Evolutionary conservation across 2,329 filamentous ascomycete species (phyloP).

Genomic region (Lachnellula occidentalis): DNA sequence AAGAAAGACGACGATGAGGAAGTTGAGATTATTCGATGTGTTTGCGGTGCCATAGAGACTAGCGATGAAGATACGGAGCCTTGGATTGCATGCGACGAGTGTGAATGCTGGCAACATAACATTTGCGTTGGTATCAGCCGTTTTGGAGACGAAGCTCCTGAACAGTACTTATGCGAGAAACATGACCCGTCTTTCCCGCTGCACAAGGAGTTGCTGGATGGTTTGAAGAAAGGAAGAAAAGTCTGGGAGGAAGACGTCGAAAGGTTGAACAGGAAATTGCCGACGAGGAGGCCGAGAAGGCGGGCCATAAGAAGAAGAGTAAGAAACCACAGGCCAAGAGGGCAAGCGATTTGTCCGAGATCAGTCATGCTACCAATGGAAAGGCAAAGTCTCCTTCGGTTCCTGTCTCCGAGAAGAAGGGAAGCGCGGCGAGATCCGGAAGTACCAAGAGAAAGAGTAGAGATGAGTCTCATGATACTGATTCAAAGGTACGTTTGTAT

Average conservation of each 20-base stretch:
- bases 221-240: slow-evolving; percentile 73
- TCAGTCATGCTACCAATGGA: slow-evolving; percentile 36
- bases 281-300: slow-evolving; percentile 45
- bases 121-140: slow-evolving; percentile 84
- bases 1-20: slow-evolving; percentile 44
- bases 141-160: slow-evolving; percentile 69
- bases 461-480: slow-evolving; percentile 49
- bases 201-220: slow-evolving; percentile 74
- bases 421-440: slow-evolving; percentile 34
- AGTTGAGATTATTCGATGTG: slow-evolving; percentile 73
- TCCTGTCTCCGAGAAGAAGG: slow-evolving; percentile 32
- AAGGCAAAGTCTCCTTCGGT: slow-evolving; percentile 26
- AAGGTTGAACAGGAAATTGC: slow-evolving; percentile 51
- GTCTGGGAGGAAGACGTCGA: slow-evolving; percentile 73
- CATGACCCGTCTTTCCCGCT: slow-evolving; percentile 67
- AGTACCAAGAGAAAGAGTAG: slow-evolving; percentile 51
- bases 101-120: slow-evolving; percentile 95
- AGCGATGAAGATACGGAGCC: slow-evolving; percentile 81
- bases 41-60: slow-evolving; percentile 82
- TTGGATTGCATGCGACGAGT: slow-evolving; percentile 95
- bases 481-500: slow-evolving; percentile 43
- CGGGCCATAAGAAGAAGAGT: slow-evolving; percentile 40
- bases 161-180: slow-evolving; percentile 87
- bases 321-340: slow-evolving; percentile 58
- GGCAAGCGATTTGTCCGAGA: slow-evolving; percentile 53